Evolutionary conservation across 1,284 basidiomycete species (phyloP).

Genomic region (Ganoderma lucidum): DNA sequence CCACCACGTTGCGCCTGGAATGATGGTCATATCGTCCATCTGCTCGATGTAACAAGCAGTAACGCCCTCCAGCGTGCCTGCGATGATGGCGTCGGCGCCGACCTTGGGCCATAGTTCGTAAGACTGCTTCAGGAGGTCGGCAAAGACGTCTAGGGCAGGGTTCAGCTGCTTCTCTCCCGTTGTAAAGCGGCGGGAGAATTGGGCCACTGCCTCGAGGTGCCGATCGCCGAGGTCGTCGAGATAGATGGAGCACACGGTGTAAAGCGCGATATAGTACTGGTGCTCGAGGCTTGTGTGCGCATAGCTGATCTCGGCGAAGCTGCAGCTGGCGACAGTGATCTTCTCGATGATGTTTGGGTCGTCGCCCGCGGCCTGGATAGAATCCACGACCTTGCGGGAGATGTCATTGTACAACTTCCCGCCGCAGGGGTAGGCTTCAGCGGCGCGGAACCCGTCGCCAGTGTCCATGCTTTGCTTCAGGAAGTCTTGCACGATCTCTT

Average conservation of each 20-base stretch:
- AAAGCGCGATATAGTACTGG: constrained; percentile 17
- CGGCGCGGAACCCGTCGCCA: background rate
- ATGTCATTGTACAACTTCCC: background rate
- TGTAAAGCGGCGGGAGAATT: constrained; percentile 22
- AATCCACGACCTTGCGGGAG: background rate
- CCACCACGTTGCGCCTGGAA: constrained; percentile 24
- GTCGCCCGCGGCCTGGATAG: background rate
- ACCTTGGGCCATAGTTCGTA: constrained; percentile 23
- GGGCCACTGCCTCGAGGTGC: constrained; percentile 6
- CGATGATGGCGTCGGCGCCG: constrained; percentile 27
- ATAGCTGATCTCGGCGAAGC: constrained; percentile 18
- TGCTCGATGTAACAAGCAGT: constrained; percentile 27
- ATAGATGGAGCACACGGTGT: constrained; percentile 21
- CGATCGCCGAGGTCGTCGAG: constrained; percentile 15
- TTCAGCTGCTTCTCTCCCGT: constrained; percentile 13
- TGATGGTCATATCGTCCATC: constrained; percentile 20
- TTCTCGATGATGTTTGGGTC: background rate
- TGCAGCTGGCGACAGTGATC: constrained; percentile 14
- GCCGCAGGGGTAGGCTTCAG: constrained; percentile 15
- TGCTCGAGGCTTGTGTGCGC: constrained; percentile 13
- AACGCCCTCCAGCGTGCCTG: constrained; percentile 26
- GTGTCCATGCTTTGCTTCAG: background rate
- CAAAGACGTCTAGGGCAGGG: constrained; percentile 18
- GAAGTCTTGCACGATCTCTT: background rate
- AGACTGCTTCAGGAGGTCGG: constrained; percentile 15